phyloP scores from a whole-genome alignment of 192 early-diverging fungal species.

The Backusella sp. region DNA sequence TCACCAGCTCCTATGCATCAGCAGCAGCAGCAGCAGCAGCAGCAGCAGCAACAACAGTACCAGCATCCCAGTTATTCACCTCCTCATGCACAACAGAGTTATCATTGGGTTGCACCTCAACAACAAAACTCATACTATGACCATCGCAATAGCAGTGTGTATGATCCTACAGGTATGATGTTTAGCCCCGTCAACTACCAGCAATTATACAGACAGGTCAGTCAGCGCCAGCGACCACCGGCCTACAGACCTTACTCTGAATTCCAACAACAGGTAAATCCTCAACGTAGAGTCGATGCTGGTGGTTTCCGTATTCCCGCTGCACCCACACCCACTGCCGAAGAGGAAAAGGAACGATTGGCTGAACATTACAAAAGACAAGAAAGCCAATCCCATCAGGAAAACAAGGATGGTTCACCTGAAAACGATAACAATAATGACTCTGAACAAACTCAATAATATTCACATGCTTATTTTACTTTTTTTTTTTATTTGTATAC shows the following conservation, averaged over 20 bases:
- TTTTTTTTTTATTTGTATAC: background rate
- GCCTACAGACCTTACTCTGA: conserved; percentile 31
- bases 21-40: background rate
- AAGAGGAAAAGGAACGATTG: conserved; percentile 32
- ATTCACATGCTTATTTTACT: background rate
- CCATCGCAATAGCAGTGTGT: background rate
- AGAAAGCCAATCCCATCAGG: conserved; percentile 6
- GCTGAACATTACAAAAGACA: conserved; percentile 21
- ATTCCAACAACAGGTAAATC: conserved; percentile 35
- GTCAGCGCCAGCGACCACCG: conserved; percentile 13
- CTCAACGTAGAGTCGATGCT: conserved; percentile 18
- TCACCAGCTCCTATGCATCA: conserved; percentile 16
- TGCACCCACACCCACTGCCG: conserved; percentile 9
- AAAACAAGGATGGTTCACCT: background rate
- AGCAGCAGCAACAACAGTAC: background rate
- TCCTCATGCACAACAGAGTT: conserved; percentile 1
- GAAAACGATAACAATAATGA: background rate
- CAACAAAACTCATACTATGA: background rate
- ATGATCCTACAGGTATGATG: background rate
- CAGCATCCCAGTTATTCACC: background rate
- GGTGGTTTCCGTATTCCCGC: conserved; percentile 31
- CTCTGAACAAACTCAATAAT: background rate
- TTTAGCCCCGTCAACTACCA: conserved; percentile 21
- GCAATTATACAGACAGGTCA: conserved; percentile 33
- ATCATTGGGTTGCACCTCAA: background rate